A percentile compares a stretch with the other conserved stretches of the same genome.
phyloP scores from a whole-genome alignment of 192 early-diverging fungal genomes.

The Backusella morwellensis region DNA sequence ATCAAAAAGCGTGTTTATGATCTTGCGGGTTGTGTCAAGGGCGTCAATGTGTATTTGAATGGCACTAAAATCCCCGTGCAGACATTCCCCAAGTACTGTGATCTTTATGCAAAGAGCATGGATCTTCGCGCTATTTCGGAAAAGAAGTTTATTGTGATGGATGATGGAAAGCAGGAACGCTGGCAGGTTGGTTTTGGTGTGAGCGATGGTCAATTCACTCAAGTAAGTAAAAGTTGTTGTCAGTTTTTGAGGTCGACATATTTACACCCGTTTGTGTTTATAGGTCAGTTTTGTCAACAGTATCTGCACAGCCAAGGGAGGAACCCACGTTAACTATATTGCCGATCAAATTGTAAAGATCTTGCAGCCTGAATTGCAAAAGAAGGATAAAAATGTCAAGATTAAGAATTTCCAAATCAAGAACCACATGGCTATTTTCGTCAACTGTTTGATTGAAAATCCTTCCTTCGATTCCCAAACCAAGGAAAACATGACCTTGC shows the following conservation, averaged over 20 bases:
- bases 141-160: conserved; percentile 64
- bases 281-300: conserved; percentile 93
- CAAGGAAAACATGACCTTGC: conserved; percentile 92
- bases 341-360: conserved; percentile 74
- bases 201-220: conserved; percentile 95
- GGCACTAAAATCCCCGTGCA: conserved; percentile 79
- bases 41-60: conserved; percentile 87
- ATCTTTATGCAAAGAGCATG: conserved; percentile 59
- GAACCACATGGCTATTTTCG: conserved; percentile 89
- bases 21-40: conserved; percentile 81
- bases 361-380: conserved; percentile 67
- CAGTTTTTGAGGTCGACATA: too few relatives aligned
- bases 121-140: conserved; percentile 28
- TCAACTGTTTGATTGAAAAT: conserved; percentile 93
- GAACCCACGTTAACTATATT: conserved; percentile 85
- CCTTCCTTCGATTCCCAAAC: conserved; percentile 97
- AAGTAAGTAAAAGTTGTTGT: conserved; percentile 44
- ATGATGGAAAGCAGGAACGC: conserved; percentile 66
- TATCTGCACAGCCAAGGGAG: conserved; percentile 94
- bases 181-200: conserved; percentile 94
- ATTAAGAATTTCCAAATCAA: conserved; percentile 86
- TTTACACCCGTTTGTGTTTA: background rate
- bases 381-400: conserved; percentile 67
- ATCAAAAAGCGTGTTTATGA: conserved; percentile 94
- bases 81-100: conserved; percentile 88